Conservation (phyloP, 768 basidiomycete genomes). For the Lepiota venenata region DNA sequence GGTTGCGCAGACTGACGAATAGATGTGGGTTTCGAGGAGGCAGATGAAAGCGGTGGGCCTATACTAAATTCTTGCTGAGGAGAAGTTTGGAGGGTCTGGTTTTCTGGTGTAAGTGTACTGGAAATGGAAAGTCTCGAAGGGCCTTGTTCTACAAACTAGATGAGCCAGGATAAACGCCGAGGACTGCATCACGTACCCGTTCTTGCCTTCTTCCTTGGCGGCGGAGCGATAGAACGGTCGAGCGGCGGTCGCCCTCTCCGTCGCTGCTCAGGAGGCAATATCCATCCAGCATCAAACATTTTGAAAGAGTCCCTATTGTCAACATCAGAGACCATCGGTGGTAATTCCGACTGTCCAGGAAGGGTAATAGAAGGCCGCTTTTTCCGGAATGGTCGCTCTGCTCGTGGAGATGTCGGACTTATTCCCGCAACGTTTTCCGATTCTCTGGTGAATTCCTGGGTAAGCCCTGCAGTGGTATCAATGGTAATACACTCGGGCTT, state of each 20-base stretch:
- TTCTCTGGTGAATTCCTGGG: slow-evolving; percentile 31
- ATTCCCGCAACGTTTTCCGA: neutral
- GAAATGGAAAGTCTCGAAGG: slow-evolving; percentile 43
- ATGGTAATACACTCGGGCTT: neutral
- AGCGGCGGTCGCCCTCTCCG: slow-evolving; percentile 52
- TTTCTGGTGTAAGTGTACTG: slow-evolving; percentile 46
- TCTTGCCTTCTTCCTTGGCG: slow-evolving; percentile 54
- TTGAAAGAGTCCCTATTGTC: slow-evolving; percentile 72
- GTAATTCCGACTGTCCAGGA: slow-evolving; percentile 30
- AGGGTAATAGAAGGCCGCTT: slow-evolving; percentile 26
- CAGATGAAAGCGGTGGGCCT: slow-evolving; percentile 15
- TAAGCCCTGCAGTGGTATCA: slow-evolving; percentile 18
- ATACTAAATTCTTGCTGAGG: slow-evolving; percentile 17
- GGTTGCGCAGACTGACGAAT: neutral
- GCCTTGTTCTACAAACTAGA: slow-evolving; percentile 27
- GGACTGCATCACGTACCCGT: slow-evolving; percentile 30
- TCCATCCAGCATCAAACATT: slow-evolving; percentile 87
- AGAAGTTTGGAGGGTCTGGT: slow-evolving; percentile 29
- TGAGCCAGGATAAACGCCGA: slow-evolving; percentile 4
- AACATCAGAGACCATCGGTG: slow-evolving; percentile 66
- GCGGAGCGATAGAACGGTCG: slow-evolving; percentile 42
- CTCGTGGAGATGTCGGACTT: slow-evolving; percentile 3
- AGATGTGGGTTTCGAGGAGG: slow-evolving; percentile 14
- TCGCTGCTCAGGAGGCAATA: slow-evolving; percentile 70
- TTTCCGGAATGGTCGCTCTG: slow-evolving; percentile 15